phyloP scores from a whole-genome alignment of 2,329 filamentous ascomycete species.

The Lasiodiplodia theobromae region DNA sequence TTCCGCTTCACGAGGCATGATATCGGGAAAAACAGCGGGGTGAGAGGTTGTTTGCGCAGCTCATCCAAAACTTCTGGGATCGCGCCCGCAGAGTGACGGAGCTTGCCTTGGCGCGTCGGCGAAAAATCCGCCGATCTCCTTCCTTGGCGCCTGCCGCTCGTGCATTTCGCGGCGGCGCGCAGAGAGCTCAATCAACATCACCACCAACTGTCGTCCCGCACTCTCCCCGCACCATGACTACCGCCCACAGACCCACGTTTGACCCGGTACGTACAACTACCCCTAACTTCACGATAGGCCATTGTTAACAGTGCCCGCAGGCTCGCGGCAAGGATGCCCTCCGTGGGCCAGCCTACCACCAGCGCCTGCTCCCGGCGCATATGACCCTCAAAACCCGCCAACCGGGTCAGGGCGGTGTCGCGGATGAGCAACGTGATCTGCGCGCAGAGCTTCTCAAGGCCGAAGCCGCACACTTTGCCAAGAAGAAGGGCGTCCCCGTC shows the following conservation, averaged over 20 bases:
- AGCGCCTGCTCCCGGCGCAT: slow-evolving; percentile 91
- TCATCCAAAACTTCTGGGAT: slow-evolving; percentile 11
- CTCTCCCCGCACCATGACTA: slow-evolving; percentile 50
- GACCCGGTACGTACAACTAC: slow-evolving; percentile 72
- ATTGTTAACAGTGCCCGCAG: slow-evolving; percentile 54
- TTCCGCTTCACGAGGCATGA: slow-evolving; percentile 91
- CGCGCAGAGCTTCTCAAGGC: slow-evolving; percentile 88
- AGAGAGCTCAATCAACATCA: slow-evolving; percentile 7
- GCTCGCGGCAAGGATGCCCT: slow-evolving; percentile 94
- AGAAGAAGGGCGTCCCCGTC: slow-evolving; percentile 71
- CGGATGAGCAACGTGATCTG: slow-evolving; percentile 79
- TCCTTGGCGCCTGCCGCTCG: background rate
- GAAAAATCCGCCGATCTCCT: slow-evolving; percentile 12
- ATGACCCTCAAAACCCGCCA: slow-evolving; percentile 89
- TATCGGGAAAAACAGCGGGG: slow-evolving; percentile 36
- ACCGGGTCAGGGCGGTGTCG: slow-evolving; percentile 87
- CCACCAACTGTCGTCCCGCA: background rate
- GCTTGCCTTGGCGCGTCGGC: slow-evolving; percentile 21
- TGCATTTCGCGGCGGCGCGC: slow-evolving; percentile 3
- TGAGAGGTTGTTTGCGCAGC: background rate
- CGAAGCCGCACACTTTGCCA: slow-evolving; percentile 86
- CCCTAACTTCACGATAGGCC: background rate
- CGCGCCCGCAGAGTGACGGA: slow-evolving; percentile 26
- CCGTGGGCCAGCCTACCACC: slow-evolving; percentile 92
- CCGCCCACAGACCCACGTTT: slow-evolving; percentile 86